A percentile compares a stretch with the other conserved stretches of the same genome.
These are phyloP conservation scores for Lophium mytilinum DNA, from an alignment of 495 filamentous ascomycete genomes.

Conservation along the genomic window DNA sequence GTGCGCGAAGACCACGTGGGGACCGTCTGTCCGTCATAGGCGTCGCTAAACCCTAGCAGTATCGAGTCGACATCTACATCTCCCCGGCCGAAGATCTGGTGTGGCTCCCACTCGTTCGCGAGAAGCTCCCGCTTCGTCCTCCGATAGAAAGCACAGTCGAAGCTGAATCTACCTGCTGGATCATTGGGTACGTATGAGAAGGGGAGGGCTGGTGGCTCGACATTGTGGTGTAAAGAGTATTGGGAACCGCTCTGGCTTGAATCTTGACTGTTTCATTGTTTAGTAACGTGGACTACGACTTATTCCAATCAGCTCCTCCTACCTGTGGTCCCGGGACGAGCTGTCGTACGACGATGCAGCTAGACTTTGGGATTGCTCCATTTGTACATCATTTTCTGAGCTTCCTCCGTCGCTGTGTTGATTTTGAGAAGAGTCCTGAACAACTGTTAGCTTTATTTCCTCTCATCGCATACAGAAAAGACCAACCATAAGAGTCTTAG, in stretches of 20 bases:
- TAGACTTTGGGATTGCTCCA: conserved; percentile 2
- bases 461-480: no score
- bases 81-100: conserved; percentile 16
- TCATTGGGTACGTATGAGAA: not conserved
- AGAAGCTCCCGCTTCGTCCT: conserved; percentile 18
- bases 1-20: conserved; percentile 17
- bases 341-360: conserved; percentile 16
- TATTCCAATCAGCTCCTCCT: not conserved
- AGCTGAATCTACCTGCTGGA: conserved; percentile 14
- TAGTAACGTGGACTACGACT: not conserved
- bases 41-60: conserved; percentile 14
- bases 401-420: not conserved
- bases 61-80: conserved; percentile 20
- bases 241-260: conserved; percentile 4
- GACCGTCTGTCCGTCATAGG: conserved; percentile 14
- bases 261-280: conserved; percentile 8
- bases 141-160: conserved; percentile 19
- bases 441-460: not conserved
- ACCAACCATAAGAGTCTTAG: conserved; percentile 15
- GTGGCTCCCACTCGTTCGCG: conserved; percentile 16
- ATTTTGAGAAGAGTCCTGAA: not conserved
- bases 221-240: not conserved
- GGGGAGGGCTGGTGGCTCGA: not conserved
- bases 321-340: conserved; percentile 18
- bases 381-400: conserved; percentile 1